Percentiles rank a stretch among this genome's conserved stretches.
Conservation (phyloP, 2,329 filamentous ascomycete species). For the Pseudogymnoascus sp. region DNA sequence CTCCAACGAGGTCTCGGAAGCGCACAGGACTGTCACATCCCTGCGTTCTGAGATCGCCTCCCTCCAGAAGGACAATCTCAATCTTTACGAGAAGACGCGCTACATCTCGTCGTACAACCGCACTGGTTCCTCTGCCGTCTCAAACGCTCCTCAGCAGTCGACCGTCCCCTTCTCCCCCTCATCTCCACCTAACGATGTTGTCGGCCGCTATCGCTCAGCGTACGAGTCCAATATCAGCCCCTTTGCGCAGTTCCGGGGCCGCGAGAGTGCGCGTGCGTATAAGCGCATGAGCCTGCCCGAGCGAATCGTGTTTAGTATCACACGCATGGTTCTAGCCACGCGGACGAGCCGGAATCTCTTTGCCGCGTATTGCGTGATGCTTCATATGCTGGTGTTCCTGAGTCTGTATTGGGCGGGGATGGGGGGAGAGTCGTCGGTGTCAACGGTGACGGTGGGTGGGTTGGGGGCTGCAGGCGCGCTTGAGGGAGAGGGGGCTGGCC, state of each 20-base stretch:
- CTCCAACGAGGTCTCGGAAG: slow-evolving; percentile 81
- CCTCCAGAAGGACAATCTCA: slow-evolving; percentile 91
- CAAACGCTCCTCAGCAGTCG: slow-evolving; percentile 69
- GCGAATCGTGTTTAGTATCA: slow-evolving; percentile 81
- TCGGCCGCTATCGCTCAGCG: slow-evolving; percentile 81
- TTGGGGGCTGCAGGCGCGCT: neutral
- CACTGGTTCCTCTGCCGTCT: slow-evolving; percentile 50
- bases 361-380: slow-evolving; percentile 78
- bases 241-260: slow-evolving; percentile 90
- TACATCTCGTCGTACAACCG: slow-evolving; percentile 93
- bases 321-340: slow-evolving; percentile 82
- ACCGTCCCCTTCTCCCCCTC: slow-evolving; percentile 53
- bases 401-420: slow-evolving; percentile 80
- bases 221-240: slow-evolving; percentile 95
- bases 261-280: slow-evolving; percentile 84
- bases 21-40: slow-evolving; percentile 73
- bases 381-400: slow-evolving; percentile 82
- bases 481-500: neutral
- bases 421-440: slow-evolving; percentile 39
- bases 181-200: slow-evolving; percentile 54
- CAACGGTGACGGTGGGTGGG: neutral
- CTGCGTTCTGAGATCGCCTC: slow-evolving; percentile 85
- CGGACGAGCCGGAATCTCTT: slow-evolving; percentile 89
- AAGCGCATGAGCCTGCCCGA: slow-evolving; percentile 91
- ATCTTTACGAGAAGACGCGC: slow-evolving; percentile 93